Conservation (phyloP, 164 flowering plant species). For the Magnolia kwangsiensis region DNA sequence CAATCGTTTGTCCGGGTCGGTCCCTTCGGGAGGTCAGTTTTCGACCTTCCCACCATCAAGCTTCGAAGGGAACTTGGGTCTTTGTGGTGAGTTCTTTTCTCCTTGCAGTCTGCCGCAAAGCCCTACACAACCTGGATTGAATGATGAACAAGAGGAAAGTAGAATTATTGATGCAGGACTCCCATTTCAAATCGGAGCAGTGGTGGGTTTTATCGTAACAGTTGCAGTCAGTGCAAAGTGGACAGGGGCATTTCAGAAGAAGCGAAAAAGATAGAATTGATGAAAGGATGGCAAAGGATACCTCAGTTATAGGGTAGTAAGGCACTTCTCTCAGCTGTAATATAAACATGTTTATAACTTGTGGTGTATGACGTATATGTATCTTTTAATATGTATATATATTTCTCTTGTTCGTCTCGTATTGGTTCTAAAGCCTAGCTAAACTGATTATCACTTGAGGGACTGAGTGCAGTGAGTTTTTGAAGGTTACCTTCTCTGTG, state of each 20-base stretch:
- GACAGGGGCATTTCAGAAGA: constrained; percentile 1
- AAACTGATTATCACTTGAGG: too few species aligned
- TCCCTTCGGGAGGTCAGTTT: constrained; percentile 64
- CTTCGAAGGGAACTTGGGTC: constrained; percentile 71
- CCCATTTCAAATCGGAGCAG: constrained; percentile 30
- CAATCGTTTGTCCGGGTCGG: constrained; percentile 47
- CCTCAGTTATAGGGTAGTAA: too few species aligned
- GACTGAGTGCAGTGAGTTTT: too few species aligned
- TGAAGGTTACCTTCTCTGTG: too few species aligned
- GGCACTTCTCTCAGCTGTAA: too few species aligned
- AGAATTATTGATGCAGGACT: constrained; percentile 14
- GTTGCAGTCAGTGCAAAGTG: constrained; percentile 12
- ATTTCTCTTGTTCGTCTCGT: too few species aligned
- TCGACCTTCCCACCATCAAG: constrained; percentile 59
- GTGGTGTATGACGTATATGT: too few species aligned
- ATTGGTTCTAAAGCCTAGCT: too few species aligned
- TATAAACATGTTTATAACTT: too few species aligned
- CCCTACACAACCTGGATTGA: constrained; percentile 4
- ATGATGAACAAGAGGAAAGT: constrained; percentile 12
- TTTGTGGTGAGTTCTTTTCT: constrained; percentile 38
- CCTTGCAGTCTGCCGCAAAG: background rate
- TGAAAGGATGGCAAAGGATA: too few species aligned
- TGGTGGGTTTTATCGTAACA: constrained; percentile 29
- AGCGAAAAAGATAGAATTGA: background rate
- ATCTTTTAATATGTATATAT: too few species aligned